Base-by-base conservation (phyloP, 345 rosid genomes). In the Garcia nutans region DNA sequence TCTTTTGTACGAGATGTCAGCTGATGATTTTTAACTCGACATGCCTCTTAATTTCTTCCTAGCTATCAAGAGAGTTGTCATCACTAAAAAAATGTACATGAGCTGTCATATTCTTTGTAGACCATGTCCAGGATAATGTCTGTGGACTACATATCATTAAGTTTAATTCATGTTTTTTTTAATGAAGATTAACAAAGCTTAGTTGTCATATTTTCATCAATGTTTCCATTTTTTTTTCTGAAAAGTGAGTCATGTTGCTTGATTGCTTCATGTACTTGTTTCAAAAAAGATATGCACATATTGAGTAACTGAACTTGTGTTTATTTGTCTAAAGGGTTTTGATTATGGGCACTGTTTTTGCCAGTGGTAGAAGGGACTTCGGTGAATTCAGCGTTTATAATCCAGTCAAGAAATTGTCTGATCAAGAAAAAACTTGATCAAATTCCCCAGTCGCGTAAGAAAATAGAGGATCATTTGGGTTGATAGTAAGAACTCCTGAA, bases 321-420 rank as follows among this genome's bases (percentile, higher is more conserved):
- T 80, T 83, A 74, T 68, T 68, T 71, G 73, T 78, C 54, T 71
- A 78, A 83, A 86, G 85, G 88, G 68, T 88, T 80, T 80, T 92
- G 89, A 92, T 77, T 79, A 55, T 83, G 86, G 31, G 64, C 77
- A 49, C 65, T 84, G 76, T 82, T 86, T 86, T 89, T 83, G 77
- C 71, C 87, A 93, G 99, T 83, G 97, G 98, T 56, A 92, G 86
- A 78, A 91, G 98, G 83, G 97, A 92, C 19, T 95, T 93, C 28
- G 97, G 97, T 0, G 97, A 96, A 61, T 93, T 85, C 88, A 96
- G 98, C 62, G 96, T 93, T 33, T 96, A 88, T 85, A 90, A 89
- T 82, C 93, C 92, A 52, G 75, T 83, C 44, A 90, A 87, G 80
- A 87, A 81, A 74, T 68, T 72, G 49, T 78, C 70, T 22, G 71